A percentile compares a stretch with the other conserved stretches of the same genome.
Evolutionary conservation across 495 filamentous ascomycete species (phyloP).

Genomic region (Penicillium argentinense): DNA sequence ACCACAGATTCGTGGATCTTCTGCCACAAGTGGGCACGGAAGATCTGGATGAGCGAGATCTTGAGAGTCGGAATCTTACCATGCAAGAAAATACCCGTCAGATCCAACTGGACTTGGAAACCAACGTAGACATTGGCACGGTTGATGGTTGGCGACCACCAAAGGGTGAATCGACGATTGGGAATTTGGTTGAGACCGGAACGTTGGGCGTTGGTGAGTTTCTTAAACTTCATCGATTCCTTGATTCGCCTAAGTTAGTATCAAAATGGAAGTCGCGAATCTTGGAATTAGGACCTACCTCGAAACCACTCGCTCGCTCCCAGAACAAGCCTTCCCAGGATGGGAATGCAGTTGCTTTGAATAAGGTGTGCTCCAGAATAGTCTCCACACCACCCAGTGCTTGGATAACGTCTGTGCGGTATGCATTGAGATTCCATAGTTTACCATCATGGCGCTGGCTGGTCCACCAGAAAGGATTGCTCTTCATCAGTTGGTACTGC

Average conservation of each 20-base stretch:
- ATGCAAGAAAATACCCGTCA: conserved; percentile 99
- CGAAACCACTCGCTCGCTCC: conserved; percentile 81
- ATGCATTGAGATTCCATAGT: conserved; percentile 97
- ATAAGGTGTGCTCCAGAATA: conserved; percentile 95
- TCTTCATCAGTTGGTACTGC: conserved; percentile 98
- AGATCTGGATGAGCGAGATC: conserved; percentile 98
- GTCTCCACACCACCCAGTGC: conserved; percentile 99
- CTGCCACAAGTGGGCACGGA: conserved; percentile 99
- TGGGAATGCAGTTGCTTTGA: conserved; percentile 98
- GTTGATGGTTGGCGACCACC: conserved; percentile 88
- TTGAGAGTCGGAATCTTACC: conserved; percentile 99
- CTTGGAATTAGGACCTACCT: conserved; percentile 47
- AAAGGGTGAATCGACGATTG: conserved; percentile 97
- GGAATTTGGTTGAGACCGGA: conserved; percentile 99
- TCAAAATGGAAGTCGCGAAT: not conserved
- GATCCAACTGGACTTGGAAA: conserved; percentile 98
- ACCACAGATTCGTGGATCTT: conserved; percentile 99
- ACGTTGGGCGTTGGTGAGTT: conserved; percentile 96
- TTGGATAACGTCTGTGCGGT: conserved; percentile 98
- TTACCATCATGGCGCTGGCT: conserved; percentile 98
- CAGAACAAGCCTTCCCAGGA: conserved; percentile 99
- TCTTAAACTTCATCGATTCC: conserved; percentile 91
- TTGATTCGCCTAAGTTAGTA: conserved; percentile 13
- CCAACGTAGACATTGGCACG: conserved; percentile 66
- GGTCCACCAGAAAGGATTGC: conserved; percentile 99